Evolutionary conservation across 768 basidiomycete species (phyloP), one percentile per base, ranked within the genome.

Genomic region (Lentinula sp.): DNA sequence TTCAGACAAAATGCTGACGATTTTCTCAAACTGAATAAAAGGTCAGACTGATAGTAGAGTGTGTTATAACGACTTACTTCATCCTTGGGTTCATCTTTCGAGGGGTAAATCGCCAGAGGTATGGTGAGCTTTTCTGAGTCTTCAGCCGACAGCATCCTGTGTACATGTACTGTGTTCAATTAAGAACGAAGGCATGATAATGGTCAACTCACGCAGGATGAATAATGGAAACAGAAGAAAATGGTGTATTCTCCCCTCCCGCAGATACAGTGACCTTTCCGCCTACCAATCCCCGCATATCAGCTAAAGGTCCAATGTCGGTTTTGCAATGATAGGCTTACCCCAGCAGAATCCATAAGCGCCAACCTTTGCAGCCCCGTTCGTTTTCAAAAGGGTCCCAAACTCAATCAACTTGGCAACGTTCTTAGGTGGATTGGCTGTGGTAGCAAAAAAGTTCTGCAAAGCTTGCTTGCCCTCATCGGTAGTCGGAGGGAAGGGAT

Each of bases 281-380:
- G 57, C 81, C 81, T 83, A 42, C 6, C 37, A 12, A 41, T 18
- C 16, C n/a, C 39, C 23, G 23, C 23, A 16, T 42, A 50, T 18
- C 37, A 37, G 20, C 52, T 39, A 23, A 18, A 10, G 7, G 18
- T 50, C 42, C 18, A 51, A 42, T 45, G 45, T 15, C 13, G 49
- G 33, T n/a, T 37, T 54, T 12, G 32, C 20, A 36, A 23, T 37
- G 18, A 51, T 2, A 23, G n/a, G 66, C 71, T 28, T 59, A 79
- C 81, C 79, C 84, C 85, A 82, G 75, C 85, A 85, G 71, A 82
- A 80, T 13, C 80, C 83, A 65, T 82, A 84, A 1, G 73, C 74
- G 39, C 80, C 82, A 43, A 84, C 75, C 23, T 76, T 76, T 37
- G 74, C 74, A 32, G 69, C 76, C 35, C 81, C 81, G 10, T 74